These are phyloP conservation scores for Yueomyces sinensis DNA, from an alignment of 805 yeast species.

Conservation along the genomic window DNA sequence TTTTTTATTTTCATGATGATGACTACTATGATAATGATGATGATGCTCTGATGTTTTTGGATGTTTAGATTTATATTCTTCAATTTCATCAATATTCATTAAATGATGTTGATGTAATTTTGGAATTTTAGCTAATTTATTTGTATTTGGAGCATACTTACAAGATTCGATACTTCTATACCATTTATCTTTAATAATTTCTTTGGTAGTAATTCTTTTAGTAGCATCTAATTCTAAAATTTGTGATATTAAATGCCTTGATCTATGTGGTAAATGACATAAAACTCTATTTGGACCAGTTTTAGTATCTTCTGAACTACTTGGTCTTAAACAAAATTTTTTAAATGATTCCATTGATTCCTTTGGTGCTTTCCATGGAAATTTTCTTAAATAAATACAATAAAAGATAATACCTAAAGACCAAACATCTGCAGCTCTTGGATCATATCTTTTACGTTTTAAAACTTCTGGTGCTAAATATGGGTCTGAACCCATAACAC, in stretches of 20 bases:
- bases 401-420: conserved; percentile 84
- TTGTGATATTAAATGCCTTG: conserved; percentile 44
- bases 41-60: no score
- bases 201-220: conserved; percentile 45
- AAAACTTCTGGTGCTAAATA: conserved; percentile 90
- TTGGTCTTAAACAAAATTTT: conserved; percentile 40
- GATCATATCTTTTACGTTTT: conserved; percentile 43
- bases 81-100: no score
- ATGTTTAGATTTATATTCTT: no score
- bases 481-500: conserved; percentile 93
- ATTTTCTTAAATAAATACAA: conserved; percentile 75
- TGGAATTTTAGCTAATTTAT: conserved; percentile 14
- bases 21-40: no score
- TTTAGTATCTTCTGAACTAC: conserved; percentile 28
- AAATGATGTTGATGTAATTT: conserved; percentile 50
- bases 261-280: conserved; percentile 53
- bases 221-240: conserved; percentile 55
- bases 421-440: conserved; percentile 86
- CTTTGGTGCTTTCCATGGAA: conserved; percentile 95
- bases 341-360: conserved; percentile 59
- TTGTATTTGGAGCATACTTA: conserved; percentile 13
- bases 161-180: conserved; percentile 45
- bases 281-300: conserved; percentile 65
- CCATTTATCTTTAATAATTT: conserved; percentile 47
- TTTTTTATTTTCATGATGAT: no score